phyloP scores from a whole-genome alignment of 768 basidiomycete species.

The Collybia nuda region DNA sequence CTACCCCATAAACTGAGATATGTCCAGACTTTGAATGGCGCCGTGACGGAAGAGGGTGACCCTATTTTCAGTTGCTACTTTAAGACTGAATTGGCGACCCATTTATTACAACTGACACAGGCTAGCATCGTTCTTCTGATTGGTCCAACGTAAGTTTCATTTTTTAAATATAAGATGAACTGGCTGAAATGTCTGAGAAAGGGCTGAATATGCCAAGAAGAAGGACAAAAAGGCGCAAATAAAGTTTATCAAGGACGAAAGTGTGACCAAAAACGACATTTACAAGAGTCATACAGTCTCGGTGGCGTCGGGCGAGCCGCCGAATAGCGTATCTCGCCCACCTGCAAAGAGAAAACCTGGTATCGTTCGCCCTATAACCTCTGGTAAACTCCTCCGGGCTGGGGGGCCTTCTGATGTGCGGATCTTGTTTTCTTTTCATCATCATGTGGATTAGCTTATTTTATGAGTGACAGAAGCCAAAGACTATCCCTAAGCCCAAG shows the following conservation, averaged over 20 bases:
- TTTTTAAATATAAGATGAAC: neutral
- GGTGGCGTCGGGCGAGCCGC: conserved; percentile 85
- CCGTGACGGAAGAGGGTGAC: conserved; percentile 88
- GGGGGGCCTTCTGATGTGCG: conserved; percentile 71
- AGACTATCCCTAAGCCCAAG: conserved; percentile 48
- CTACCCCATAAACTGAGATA: neutral
- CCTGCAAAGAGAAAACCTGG: conserved; percentile 87
- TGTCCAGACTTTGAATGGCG: conserved; percentile 71
- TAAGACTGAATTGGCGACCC: conserved; percentile 92
- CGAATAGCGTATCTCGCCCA: conserved; percentile 79
- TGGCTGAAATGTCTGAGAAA: conserved; percentile 28
- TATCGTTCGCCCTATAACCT: conserved; percentile 79
- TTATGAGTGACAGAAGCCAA: conserved; percentile 42
- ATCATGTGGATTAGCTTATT: neutral
- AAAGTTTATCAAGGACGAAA: conserved; percentile 88
- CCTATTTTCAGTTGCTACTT: conserved; percentile 88
- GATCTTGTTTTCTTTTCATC: conserved; percentile 2
- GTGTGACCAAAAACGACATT: conserved; percentile 68
- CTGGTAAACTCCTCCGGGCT: conserved; percentile 76
- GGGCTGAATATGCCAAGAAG: conserved; percentile 92
- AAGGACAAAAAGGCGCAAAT: conserved; percentile 92
- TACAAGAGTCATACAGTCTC: conserved; percentile 95
- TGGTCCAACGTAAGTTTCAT: conserved; percentile 67
- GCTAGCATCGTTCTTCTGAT: conserved; percentile 73
- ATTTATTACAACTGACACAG: conserved; percentile 78